Percentiles rank a stretch among this genome's conserved stretches.
These are phyloP conservation scores for Termitomyces sp. DNA, from an alignment of 768 basidiomycete genomes.

Conservation along the genomic window DNA sequence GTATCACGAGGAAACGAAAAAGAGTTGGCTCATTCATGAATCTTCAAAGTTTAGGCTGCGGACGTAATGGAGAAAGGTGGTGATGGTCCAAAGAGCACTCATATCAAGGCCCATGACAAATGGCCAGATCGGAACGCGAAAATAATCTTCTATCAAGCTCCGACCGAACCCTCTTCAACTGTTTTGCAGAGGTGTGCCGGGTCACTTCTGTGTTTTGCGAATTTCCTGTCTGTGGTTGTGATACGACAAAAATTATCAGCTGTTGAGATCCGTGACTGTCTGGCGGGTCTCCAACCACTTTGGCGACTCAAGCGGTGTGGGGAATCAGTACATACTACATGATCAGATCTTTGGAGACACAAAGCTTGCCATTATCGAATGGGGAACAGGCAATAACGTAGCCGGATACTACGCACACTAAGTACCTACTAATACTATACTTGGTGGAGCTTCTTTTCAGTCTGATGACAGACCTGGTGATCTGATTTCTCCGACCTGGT, in stretches of 20 bases:
- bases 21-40: neutral
- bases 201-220: neutral
- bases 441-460: slow-evolving; percentile 5
- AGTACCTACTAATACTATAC: no score
- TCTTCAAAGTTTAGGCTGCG: neutral
- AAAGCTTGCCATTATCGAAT: neutral
- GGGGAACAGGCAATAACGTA: neutral
- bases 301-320: neutral
- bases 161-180: neutral
- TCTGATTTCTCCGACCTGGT: slow-evolving; percentile 3
- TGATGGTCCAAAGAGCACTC: neutral
- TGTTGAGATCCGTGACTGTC: neutral
- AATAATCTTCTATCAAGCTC: neutral
- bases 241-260: neutral
- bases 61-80: neutral
- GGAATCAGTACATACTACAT: neutral
- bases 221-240: neutral
- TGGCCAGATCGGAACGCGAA: neutral
- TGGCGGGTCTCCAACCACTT: neutral
- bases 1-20: neutral
- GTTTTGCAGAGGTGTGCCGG: no score
- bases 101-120: neutral
- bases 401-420: neutral
- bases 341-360: no score
- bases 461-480: slow-evolving; percentile 13